A percentile compares a stretch with the other conserved stretches of the same genome.
Evolutionary conservation across 73 alveolate species (phyloP).

Genomic region (Paramecium sexaurelia): DNA sequence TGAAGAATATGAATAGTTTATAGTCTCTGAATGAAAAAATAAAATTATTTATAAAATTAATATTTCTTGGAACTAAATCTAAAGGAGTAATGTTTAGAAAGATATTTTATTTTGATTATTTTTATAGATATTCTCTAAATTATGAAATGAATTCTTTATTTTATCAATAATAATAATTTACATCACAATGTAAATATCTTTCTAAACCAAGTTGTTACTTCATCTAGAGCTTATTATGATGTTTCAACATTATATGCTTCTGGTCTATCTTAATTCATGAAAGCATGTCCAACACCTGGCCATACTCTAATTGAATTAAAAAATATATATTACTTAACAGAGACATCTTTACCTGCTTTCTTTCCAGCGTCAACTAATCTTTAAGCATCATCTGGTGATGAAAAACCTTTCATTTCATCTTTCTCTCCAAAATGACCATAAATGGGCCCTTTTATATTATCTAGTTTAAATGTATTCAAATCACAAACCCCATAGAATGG

Average conservation of each 20-base stretch:
- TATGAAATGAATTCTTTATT: not conserved
- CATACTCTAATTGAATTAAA: slow-evolving; percentile 2
- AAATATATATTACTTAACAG: not conserved
- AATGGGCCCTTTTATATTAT: slow-evolving; percentile 52
- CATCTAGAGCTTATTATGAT: slow-evolving; percentile 57
- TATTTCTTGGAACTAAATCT: no score
- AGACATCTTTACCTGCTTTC: slow-evolving; percentile 29
- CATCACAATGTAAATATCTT: not conserved
- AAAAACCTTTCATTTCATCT: slow-evolving; percentile 61
- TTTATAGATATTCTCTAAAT: no score
- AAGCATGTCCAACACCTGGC: slow-evolving; percentile 72
- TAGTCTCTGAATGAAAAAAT: slow-evolving; percentile 8
- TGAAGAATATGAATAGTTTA: not conserved
- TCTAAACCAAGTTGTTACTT: slow-evolving; percentile 50
- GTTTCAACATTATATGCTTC: slow-evolving; percentile 53
- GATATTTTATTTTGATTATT: not conserved
- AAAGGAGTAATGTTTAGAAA: not conserved
- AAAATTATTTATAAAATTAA: not conserved
- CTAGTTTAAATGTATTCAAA: not conserved
- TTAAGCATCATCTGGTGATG: slow-evolving; percentile 61
- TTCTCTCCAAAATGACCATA: slow-evolving; percentile 65
- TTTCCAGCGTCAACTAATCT: slow-evolving; percentile 59
- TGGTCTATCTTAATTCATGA: slow-evolving; percentile 63
- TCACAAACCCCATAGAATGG: slow-evolving; percentile 71
- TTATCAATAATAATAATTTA: no score